A percentile compares a stretch with the other conserved stretches of the same genome.
phyloP scores from a whole-genome alignment of 2,329 filamentous ascomycete species.

The Sclerotinia spermophila region DNA sequence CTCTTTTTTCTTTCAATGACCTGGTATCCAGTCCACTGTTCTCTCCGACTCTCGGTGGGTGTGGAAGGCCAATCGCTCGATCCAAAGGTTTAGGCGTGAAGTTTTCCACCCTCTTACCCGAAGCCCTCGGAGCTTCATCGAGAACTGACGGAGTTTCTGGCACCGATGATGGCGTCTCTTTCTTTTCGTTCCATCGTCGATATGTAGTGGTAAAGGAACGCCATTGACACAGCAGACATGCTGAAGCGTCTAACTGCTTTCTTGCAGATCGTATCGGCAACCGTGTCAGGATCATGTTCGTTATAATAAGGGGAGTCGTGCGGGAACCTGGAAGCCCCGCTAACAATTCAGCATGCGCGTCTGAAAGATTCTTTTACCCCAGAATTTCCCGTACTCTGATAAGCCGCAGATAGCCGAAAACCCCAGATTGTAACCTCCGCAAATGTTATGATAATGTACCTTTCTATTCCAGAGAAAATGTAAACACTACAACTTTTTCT shows the following conservation, averaged over 20 bases:
- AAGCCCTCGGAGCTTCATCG: conserved; percentile 56
- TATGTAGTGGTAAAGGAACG: conserved; percentile 48
- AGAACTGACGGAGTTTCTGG: conserved; percentile 43
- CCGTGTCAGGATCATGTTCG: conserved; percentile 32
- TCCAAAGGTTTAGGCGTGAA: conserved; percentile 58
- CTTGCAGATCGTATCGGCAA: conserved; percentile 24
- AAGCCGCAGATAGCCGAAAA: conserved; percentile 26
- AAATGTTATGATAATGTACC: neutral
- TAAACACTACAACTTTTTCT: neutral
- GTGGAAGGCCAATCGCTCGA: conserved; percentile 77
- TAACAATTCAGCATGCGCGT: neutral
- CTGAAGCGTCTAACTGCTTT: conserved; percentile 31
- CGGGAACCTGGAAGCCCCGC: neutral
- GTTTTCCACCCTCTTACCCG: conserved; percentile 51
- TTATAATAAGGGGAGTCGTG: neutral
- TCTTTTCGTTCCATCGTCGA: conserved; percentile 36
- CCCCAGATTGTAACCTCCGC: conserved; percentile 23
- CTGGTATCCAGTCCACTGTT: conserved; percentile 75
- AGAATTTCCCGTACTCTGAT: conserved; percentile 2
- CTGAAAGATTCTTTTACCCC: conserved; percentile 7
- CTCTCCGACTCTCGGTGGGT: conserved; percentile 71
- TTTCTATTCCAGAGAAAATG: conserved; percentile 3
- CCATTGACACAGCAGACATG: conserved; percentile 52
- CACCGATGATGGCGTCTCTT: conserved; percentile 18
- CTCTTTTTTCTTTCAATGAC: conserved; percentile 61